Conservation (phyloP, 2,329 filamentous ascomycete genomes). For the Fusarium napiforme region DNA sequence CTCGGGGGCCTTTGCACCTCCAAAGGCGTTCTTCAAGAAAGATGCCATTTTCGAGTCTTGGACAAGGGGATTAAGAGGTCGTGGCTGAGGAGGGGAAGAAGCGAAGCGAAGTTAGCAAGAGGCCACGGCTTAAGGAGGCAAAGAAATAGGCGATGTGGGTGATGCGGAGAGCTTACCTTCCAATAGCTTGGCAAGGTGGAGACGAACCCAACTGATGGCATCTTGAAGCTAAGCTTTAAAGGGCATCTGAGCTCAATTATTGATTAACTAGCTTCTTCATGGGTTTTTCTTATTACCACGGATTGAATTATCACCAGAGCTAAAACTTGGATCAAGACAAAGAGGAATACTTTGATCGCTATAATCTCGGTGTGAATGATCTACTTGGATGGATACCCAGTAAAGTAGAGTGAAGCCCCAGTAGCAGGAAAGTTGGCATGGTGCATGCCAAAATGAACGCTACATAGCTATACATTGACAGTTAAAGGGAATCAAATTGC, state of each 20-base stretch:
- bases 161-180: slow-evolving; percentile 35
- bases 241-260: slow-evolving; percentile 18
- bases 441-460: neutral
- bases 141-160: slow-evolving; percentile 42
- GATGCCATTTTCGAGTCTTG: slow-evolving; percentile 60
- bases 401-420: neutral
- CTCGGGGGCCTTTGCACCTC: slow-evolving; percentile 66
- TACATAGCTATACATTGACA: neutral
- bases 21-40: slow-evolving; percentile 75
- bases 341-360: neutral
- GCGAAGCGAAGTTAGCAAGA: slow-evolving; percentile 27
- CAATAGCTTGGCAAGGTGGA: slow-evolving; percentile 37
- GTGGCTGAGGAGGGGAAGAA: slow-evolving; percentile 25
- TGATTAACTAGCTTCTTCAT: slow-evolving; percentile 4
- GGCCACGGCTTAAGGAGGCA: slow-evolving; percentile 39
- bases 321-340: neutral
- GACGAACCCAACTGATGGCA: slow-evolving; percentile 21
- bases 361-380: too few species aligned
- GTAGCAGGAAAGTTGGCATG: neutral
- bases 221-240: slow-evolving; percentile 30
- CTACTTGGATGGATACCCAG: neutral
- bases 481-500: neutral
- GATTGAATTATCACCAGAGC: neutral
- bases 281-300: neutral
- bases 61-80: slow-evolving; percentile 36